Conservation (phyloP, 805 yeast genomes). For the Kazachstania bromeliacearum region DNA sequence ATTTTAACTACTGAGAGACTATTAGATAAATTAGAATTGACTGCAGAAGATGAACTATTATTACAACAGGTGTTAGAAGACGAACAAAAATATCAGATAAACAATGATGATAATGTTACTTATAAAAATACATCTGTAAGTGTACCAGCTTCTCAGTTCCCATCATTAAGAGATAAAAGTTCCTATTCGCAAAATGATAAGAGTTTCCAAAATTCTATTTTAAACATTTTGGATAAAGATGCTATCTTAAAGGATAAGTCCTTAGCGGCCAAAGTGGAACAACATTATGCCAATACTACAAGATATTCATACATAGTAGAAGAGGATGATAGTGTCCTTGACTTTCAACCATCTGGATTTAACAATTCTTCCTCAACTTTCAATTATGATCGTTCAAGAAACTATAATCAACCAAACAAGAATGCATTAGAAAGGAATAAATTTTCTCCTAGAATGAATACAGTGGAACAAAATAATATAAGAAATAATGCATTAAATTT, state of each 20-base stretch:
- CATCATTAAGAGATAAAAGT: slow-evolving; percentile 15
- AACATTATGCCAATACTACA: slow-evolving; percentile 20
- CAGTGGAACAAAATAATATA: too few species aligned
- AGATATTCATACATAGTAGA: slow-evolving; percentile 29
- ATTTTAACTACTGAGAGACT: slow-evolving; percentile 24
- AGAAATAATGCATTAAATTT: too few species aligned
- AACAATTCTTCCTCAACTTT: too few species aligned
- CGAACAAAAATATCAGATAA: slow-evolving; percentile 6
- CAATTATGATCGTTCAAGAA: too few species aligned
- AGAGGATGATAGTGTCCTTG: too few species aligned
- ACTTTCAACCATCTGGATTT: too few species aligned
- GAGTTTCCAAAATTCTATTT: slow-evolving; percentile 3
- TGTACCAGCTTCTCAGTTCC: slow-evolving; percentile 29
- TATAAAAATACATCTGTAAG: slow-evolving; percentile 10
- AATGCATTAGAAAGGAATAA: too few species aligned
- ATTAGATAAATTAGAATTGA: slow-evolving; percentile 26
- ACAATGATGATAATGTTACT: background rate
- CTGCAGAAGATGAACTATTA: slow-evolving; percentile 26
- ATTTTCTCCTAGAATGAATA: too few species aligned
- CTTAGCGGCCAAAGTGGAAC: slow-evolving; percentile 20
- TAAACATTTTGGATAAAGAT: slow-evolving; percentile 6
- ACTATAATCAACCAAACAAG: too few species aligned
- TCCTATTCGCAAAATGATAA: background rate
- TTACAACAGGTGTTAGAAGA: slow-evolving; percentile 20
- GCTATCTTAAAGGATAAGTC: slow-evolving; percentile 11